A percentile compares a stretch with the other conserved stretches of the same genome.
Conservation (phyloP, 805 yeast species). For the Ogataea methanolica region DNA sequence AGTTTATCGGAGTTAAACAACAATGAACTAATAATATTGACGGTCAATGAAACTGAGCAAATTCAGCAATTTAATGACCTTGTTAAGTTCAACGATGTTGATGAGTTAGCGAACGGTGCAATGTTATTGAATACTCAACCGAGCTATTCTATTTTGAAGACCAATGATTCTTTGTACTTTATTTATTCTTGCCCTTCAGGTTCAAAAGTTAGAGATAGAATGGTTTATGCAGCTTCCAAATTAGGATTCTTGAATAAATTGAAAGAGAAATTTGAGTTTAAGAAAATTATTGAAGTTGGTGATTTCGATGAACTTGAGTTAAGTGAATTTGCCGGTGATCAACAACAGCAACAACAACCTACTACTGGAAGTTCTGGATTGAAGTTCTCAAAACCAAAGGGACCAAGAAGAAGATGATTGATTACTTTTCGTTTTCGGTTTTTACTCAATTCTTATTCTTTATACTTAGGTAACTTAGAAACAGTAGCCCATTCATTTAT, state of each 20-base stretch:
- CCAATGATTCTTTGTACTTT: conserved; percentile 43
- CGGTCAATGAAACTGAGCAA: conserved; percentile 49
- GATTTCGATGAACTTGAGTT: conserved; percentile 66
- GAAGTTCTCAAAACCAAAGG: conserved; percentile 59
- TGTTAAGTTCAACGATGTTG: conserved; percentile 1
- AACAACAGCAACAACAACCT: conserved; percentile 6
- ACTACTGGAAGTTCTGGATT: conserved; percentile 15
- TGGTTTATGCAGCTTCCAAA: conserved; percentile 86
- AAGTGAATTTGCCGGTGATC: conserved; percentile 34
- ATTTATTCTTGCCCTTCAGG: conserved; percentile 89
- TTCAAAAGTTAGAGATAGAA: conserved; percentile 82
- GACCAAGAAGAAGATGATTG: conserved; percentile 53
- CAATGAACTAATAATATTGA: conserved; percentile 41
- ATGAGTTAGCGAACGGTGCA: conserved; percentile 23
- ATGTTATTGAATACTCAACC: conserved; percentile 40
- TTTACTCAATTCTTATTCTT: not conserved
- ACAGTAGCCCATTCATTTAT: too few relatives aligned
- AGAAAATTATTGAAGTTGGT: conserved; percentile 61
- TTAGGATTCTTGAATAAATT: conserved; percentile 53
- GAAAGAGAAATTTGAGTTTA: conserved; percentile 36
- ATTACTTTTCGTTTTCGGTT: not conserved
- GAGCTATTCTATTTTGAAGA: conserved; percentile 54
- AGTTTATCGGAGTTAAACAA: conserved; percentile 10
- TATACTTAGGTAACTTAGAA: not conserved
- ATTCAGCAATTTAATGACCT: conserved; percentile 31